Evolutionary conservation across 2,329 filamentous ascomycete genomes (phyloP).

Genomic region (Penicillium paneum): DNA sequence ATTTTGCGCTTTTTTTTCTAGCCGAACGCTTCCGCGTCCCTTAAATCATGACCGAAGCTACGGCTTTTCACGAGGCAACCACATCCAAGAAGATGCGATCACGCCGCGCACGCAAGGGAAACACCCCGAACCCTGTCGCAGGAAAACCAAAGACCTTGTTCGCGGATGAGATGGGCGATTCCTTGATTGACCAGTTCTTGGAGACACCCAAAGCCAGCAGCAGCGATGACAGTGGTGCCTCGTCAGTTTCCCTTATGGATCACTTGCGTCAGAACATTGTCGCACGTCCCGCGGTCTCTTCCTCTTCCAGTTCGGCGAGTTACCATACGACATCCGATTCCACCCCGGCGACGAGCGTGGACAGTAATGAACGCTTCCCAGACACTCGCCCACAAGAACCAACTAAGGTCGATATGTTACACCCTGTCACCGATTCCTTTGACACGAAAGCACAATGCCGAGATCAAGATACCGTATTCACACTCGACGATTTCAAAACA

Average conservation of each 20-base stretch:
- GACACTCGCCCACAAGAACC: not conserved
- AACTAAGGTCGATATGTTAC: not conserved
- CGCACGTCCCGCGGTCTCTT: conserved; percentile 3
- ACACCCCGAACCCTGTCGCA: not conserved
- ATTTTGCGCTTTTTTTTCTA: not conserved
- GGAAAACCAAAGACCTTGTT: conserved; percentile 14
- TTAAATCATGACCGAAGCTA: not conserved
- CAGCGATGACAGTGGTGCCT: not conserved
- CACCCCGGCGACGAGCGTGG: conserved; percentile 17
- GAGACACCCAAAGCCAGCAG: not conserved
- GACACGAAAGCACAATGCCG: not conserved
- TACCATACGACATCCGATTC: conserved; percentile 11
- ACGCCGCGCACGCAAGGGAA: conserved; percentile 9
- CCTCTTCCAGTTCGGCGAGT: conserved; percentile 14
- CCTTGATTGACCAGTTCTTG: conserved; percentile 19
- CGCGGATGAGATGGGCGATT: conserved; percentile 22
- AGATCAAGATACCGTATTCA: conserved; percentile 23
- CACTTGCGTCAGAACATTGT: conserved; percentile 14
- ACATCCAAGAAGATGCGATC: conserved; percentile 14
- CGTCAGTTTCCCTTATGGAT: conserved; percentile 16
- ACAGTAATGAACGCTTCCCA: conserved; percentile 2
- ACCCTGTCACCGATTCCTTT: not conserved
- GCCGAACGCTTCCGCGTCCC: not conserved
- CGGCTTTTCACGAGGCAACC: not conserved
- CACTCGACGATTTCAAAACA: conserved; percentile 32